Evolutionary conservation across 768 basidiomycete genomes (phyloP).

Genomic region (Tulasnella calospora): DNA sequence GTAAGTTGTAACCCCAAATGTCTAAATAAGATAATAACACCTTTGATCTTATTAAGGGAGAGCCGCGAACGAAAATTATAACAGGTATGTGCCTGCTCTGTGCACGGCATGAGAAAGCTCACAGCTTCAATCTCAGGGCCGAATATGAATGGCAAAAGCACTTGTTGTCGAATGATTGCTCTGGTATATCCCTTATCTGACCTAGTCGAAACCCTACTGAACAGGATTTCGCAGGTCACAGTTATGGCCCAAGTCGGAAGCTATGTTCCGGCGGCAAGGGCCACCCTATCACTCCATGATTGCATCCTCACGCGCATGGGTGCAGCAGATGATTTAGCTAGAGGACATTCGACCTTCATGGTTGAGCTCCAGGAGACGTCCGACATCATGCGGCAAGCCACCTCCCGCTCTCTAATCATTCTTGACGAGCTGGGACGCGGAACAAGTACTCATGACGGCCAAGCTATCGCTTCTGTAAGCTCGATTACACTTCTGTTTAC

Average conservation of each 20-base stretch:
- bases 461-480: conserved; percentile 20
- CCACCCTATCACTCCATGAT: conserved; percentile 75
- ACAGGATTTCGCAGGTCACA: conserved; percentile 26
- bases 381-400: conserved; percentile 76
- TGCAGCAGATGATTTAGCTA: conserved; percentile 80
- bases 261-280: conserved; percentile 77
- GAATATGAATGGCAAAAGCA: conserved; percentile 38
- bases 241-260: conserved; percentile 78
- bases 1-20: conserved; percentile 25
- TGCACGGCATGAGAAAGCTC: conserved; percentile 23
- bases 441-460: conserved; percentile 87
- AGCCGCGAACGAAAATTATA: conserved; percentile 59
- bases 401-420: conserved; percentile 74
- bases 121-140: conserved; percentile 42
- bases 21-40: neutral
- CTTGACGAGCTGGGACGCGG: conserved; percentile 82
- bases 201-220: neutral
- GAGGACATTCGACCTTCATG: conserved; percentile 93
- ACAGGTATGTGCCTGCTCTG: conserved; percentile 45
- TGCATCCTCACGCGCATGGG: conserved; percentile 87
- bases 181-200: conserved; percentile 38
- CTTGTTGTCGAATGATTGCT: conserved; percentile 50
- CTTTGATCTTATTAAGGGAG: conserved; percentile 23
- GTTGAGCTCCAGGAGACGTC: conserved; percentile 93
- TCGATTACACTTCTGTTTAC: conserved; percentile 30